Evolutionary conservation across 2,329 filamentous ascomycete species (phyloP).

Genomic region (Colletotrichum kahawae): DNA sequence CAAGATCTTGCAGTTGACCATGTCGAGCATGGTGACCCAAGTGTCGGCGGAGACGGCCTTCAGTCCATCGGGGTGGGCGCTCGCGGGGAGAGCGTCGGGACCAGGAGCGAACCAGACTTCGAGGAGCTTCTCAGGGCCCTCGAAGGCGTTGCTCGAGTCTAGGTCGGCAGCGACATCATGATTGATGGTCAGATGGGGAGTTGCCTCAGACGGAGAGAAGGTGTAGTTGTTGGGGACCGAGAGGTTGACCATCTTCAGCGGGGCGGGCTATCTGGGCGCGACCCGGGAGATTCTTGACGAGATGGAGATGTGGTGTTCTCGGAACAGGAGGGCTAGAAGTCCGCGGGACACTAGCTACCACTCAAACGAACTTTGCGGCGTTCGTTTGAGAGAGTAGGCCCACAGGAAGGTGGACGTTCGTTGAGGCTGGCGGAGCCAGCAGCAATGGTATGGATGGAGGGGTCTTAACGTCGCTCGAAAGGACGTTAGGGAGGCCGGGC

Average conservation of each 20-base stretch:
- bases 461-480: constrained; percentile 65
- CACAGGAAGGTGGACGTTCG: constrained; percentile 71
- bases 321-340: constrained; percentile 45
- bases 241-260: constrained; percentile 73
- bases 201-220: constrained; percentile 81
- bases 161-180: constrained; percentile 91
- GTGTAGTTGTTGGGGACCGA: constrained; percentile 82
- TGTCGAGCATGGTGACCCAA: constrained; percentile 97
- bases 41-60: constrained; percentile 84
- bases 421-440: constrained; percentile 89
- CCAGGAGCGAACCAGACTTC: constrained; percentile 97
- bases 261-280: constrained; percentile 17
- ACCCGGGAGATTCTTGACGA: constrained; percentile 27
- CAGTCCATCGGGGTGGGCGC: constrained; percentile 76
- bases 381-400: constrained; percentile 98
- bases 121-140: constrained; percentile 96
- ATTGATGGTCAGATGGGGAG: constrained; percentile 94
- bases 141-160: constrained; percentile 95
- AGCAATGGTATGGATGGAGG: constrained; percentile 52
- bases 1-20: constrained; percentile 98
- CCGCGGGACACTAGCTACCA: constrained; percentile 96
- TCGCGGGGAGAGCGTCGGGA: constrained; percentile 72
- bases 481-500: constrained; percentile 92
- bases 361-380: constrained; percentile 96
- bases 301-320: background rate